Evolutionary conservation across 345 rosid species (phyloP).

Genomic region (Firmiana major): DNA sequence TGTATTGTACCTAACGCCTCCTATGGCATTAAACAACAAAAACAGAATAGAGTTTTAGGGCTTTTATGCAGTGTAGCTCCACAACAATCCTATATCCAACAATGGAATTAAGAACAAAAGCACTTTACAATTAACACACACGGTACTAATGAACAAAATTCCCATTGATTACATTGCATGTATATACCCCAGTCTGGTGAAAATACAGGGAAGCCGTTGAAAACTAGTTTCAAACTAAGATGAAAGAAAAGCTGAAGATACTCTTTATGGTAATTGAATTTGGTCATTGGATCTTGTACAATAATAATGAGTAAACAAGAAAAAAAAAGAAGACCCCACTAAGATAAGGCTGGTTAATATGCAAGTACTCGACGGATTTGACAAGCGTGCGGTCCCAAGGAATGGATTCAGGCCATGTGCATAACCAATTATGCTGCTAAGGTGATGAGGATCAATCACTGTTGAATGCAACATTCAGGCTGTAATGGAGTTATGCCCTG

Average conservation of each 20-base stretch:
- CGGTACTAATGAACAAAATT: not conserved
- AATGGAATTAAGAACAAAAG: not conserved
- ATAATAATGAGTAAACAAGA: not conserved
- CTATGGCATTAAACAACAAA: conserved; percentile 15
- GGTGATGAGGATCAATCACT: not conserved
- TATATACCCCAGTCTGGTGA: not conserved
- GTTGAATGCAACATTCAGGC: not conserved
- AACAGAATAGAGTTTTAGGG: not conserved
- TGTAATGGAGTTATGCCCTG: not conserved
- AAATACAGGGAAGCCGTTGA: not conserved
- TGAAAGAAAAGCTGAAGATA: not conserved
- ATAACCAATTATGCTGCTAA: conserved; percentile 2
- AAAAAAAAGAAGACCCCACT: conserved; percentile 11
- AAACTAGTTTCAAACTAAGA: conserved; percentile 1
- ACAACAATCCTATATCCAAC: conserved; percentile 4
- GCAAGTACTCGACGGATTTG: not conserved
- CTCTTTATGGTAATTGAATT: conserved; percentile 3
- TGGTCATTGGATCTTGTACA: not conserved
- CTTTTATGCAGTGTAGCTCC: conserved; percentile 15
- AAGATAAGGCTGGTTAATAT: conserved; percentile 15
- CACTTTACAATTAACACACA: conserved; percentile 14
- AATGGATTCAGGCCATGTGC: conserved; percentile 1
- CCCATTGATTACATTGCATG: not conserved
- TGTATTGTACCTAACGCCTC: conserved; percentile 22
- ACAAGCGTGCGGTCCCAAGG: not conserved